Base-by-base conservation (phyloP, 129 eudicot genomes). In the Helianthus tuberosus region DNA sequence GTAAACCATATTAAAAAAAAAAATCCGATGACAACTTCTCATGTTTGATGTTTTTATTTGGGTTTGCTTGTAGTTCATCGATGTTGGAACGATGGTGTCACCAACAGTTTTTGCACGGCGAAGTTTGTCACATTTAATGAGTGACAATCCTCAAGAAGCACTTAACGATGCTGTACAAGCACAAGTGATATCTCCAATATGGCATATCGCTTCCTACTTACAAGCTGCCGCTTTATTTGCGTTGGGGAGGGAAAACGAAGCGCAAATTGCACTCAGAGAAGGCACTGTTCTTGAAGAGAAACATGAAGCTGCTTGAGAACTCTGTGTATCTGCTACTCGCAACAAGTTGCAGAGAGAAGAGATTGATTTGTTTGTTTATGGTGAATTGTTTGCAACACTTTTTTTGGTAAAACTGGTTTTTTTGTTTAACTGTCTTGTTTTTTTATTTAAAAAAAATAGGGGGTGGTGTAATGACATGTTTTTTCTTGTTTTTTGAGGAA, bases 61-160 rank as follows among this genome's bases (percentile, higher is more conserved):
- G 44, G 32, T 23, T 32, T 47, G 72, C 89, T 61, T 47, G 72
- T 88, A 93, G 98, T 93, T 93, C 73, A 88, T 93, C 49, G 96
- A 90, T 20, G 96, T 80, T 32, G 98, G 98, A 59, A 90, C 96
- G 20, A 90, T 88, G 96, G 89, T 88, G 51, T 93, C 98, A 39
- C 96, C 98, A 71, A 93, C 98, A 2, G 89, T 86, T n/a, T 93
- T 72, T 81, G 89, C 96, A 60, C 92, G 98, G n/a, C 89, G 98
- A 46, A 90, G 98, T 66, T 68, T 93, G 70, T 81, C 92, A 29
- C 79, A 93, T 82, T 72, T 93, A 54, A 86, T 90, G 92, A 86
- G 50, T 32, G 96, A 93, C 15, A 83, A 73, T 91, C 91, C 96
- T 13, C 85, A 82, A 76, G 96, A 89, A 76, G 98, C 98, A 32